These are phyloP conservation scores for Marasmius oreades DNA, from an alignment of 1,284 basidiomycete genomes.

Conservation along the genomic window DNA sequence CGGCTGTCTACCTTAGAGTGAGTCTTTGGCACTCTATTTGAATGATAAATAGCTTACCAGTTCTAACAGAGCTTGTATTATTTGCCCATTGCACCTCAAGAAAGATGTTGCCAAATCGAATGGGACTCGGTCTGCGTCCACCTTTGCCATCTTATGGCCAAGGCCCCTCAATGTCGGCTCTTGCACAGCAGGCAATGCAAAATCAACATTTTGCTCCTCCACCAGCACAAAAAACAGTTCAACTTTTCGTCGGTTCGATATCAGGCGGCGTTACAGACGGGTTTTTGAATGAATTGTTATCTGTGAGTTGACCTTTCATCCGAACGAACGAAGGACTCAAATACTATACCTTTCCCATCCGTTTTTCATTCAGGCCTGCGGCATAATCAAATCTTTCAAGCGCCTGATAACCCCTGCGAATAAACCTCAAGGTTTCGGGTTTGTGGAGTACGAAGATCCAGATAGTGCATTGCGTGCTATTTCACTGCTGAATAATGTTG, in stretches of 20 bases:
- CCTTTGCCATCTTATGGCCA: slow-evolving; percentile 81
- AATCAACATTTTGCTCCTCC: slow-evolving; percentile 48
- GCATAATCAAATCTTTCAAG: slow-evolving; percentile 84
- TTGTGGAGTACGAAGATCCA: slow-evolving; percentile 89
- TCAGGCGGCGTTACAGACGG: slow-evolving; percentile 86
- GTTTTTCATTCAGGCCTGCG: slow-evolving; percentile 86
- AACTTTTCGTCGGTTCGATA: slow-evolving; percentile 92
- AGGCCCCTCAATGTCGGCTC: slow-evolving; percentile 82
- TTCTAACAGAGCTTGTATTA: background rate
- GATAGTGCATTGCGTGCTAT: slow-evolving; percentile 84
- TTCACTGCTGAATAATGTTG: slow-evolving; percentile 76
- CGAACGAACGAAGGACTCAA: background rate
- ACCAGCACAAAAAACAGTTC: slow-evolving; percentile 56
- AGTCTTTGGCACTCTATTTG: background rate
- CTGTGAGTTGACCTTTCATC: slow-evolving; percentile 53
- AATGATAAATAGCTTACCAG: background rate
- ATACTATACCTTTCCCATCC: no score
- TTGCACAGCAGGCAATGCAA: slow-evolving; percentile 71
- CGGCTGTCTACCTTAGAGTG: background rate
- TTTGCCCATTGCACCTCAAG: no score
- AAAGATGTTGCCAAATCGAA: slow-evolving; percentile 48
- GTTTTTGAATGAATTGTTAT: slow-evolving; percentile 75
- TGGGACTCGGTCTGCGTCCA: slow-evolving; percentile 82
- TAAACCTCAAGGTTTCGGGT: slow-evolving; percentile 93
- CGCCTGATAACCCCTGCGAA: slow-evolving; percentile 85